Percentiles rank a stretch among this genome's conserved stretches.
Evolutionary conservation across 371 early-diverging fungal species (phyloP).

Genomic region (Mucor indicus): DNA sequence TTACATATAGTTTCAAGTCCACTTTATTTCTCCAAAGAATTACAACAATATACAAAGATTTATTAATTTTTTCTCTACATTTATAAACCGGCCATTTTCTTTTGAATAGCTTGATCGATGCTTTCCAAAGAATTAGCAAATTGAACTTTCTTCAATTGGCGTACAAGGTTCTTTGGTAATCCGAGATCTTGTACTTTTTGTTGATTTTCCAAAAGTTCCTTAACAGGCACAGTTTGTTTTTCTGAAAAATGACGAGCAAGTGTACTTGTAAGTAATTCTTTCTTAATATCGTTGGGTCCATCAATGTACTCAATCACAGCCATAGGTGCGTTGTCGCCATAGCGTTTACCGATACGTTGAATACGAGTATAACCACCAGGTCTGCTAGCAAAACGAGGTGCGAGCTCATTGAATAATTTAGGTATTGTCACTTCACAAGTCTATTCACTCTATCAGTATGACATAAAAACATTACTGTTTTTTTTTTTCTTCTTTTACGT

Average conservation of each 20-base stretch:
- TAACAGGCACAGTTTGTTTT: conserved; percentile 19
- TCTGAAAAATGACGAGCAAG: conserved; percentile 34
- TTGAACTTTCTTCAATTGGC: conserved; percentile 45
- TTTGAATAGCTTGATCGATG: conserved; percentile 28
- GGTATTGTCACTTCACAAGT: conserved; percentile 73
- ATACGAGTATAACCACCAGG: conserved; percentile 93
- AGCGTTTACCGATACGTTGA: conserved; percentile 75
- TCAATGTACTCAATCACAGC: conserved; percentile 87
- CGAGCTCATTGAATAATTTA: conserved; percentile 81
- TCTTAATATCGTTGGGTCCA: conserved; percentile 58
- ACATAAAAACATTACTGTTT: neutral
- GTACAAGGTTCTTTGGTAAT: conserved; percentile 30
- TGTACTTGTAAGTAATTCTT: conserved; percentile 47
- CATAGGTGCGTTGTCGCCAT: conserved; percentile 87
- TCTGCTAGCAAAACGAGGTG: conserved; percentile 77
- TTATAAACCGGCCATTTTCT: conserved; percentile 22
- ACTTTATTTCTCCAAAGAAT: too few relatives aligned
- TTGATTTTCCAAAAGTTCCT: conserved; percentile 24
- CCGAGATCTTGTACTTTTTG: conserved; percentile 19
- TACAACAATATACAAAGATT: too few relatives aligned
- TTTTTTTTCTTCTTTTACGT: conserved; percentile 35
- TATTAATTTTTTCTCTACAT: too few relatives aligned
- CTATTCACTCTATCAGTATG: conserved; percentile 21
- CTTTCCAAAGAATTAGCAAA: conserved; percentile 27
- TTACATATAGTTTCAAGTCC: too few relatives aligned